Evolutionary conservation across 768 basidiomycete species (phyloP).

Genomic region (Leccinum uliginosum): DNA sequence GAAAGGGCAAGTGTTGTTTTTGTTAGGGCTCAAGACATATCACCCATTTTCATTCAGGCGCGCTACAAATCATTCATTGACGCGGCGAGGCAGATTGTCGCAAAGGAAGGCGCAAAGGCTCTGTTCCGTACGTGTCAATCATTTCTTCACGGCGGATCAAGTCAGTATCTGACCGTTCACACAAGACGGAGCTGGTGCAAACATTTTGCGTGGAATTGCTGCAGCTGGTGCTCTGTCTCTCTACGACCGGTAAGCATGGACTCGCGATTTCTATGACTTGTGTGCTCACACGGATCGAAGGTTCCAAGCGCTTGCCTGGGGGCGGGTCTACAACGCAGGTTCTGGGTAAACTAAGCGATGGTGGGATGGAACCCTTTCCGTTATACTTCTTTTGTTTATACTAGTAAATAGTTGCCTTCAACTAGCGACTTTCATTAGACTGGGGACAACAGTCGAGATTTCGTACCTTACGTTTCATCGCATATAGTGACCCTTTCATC

Average conservation of each 20-base stretch:
- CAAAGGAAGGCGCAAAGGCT: constrained; percentile 36
- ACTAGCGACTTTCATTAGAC: neutral
- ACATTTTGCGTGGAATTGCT: constrained; percentile 50
- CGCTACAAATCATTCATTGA: constrained; percentile 39
- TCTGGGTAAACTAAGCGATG: constrained; percentile 14
- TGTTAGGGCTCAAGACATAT: neutral
- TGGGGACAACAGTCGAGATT: neutral
- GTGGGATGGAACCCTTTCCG: neutral
- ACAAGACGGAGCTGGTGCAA: constrained; percentile 58
- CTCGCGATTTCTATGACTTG: neutral
- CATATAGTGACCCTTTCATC: neutral
- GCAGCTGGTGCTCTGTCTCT: constrained; percentile 53
- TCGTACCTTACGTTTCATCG: neutral
- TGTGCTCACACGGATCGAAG: constrained; percentile 11
- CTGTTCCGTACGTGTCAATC: constrained; percentile 33
- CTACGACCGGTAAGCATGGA: constrained; percentile 48
- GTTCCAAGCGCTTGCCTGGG: constrained; percentile 52
- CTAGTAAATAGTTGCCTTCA: neutral
- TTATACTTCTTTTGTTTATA: neutral
- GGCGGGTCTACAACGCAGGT: constrained; percentile 52
- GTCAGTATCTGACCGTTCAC: neutral
- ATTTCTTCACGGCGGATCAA: neutral
- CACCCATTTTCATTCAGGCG: constrained; percentile 18
- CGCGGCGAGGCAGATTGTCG: constrained; percentile 36
- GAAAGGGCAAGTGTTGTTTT: constrained; percentile 21